These are phyloP conservation scores for Penicillium coffeae DNA, from an alignment of 495 filamentous ascomycete species.

Conservation along the genomic window DNA sequence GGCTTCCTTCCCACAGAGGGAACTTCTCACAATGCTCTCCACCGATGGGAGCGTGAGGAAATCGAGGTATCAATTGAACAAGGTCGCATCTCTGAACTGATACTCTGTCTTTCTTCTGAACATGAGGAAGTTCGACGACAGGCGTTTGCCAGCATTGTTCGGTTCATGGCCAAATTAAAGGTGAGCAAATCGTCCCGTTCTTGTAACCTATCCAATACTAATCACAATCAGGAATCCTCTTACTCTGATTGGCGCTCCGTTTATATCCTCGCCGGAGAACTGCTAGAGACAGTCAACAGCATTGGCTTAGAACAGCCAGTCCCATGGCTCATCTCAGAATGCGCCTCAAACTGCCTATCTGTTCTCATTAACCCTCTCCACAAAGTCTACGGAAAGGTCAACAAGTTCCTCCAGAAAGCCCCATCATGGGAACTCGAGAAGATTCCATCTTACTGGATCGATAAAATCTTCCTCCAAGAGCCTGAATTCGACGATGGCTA, in stretches of 20 bases:
- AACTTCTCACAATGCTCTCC: constrained; percentile 37
- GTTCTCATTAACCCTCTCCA: constrained; percentile 75
- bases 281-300: constrained; percentile 65
- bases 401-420: constrained; percentile 71
- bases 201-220: not conserved
- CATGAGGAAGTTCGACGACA: constrained; percentile 70
- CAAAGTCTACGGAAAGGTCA: constrained; percentile 81
- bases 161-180: constrained; percentile 63
- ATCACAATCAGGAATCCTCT: constrained; percentile 47
- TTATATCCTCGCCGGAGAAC: constrained; percentile 70
- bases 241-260: constrained; percentile 74
- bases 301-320: constrained; percentile 55
- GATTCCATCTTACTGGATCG: constrained; percentile 69
- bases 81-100: constrained; percentile 60
- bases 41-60: constrained; percentile 70
- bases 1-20: constrained; percentile 38
- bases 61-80: constrained; percentile 70
- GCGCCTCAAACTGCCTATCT: constrained; percentile 63
- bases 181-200: constrained; percentile 19
- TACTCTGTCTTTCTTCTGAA: constrained; percentile 71
- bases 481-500: constrained; percentile 71
- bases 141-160: constrained; percentile 62
- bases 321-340: constrained; percentile 68
- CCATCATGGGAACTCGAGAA: constrained; percentile 71
- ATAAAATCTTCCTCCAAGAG: constrained; percentile 64